A percentile compares a stretch with the other conserved stretches of the same genome.
Evolutionary conservation across 2,329 filamentous ascomycete genomes (phyloP).

Genomic region (Aspergillus sp.): DNA sequence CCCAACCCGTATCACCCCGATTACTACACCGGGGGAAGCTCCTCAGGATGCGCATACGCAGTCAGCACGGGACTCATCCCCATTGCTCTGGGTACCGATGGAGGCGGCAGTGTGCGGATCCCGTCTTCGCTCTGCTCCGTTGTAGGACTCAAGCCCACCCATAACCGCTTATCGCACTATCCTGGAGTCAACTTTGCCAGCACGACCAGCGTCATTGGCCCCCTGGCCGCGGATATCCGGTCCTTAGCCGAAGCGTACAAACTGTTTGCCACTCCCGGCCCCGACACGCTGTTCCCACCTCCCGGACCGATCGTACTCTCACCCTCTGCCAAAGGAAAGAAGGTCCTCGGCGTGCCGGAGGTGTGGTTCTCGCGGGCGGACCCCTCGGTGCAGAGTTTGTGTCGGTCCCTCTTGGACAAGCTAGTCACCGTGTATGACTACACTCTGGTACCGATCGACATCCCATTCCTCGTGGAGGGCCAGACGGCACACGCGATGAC

Average conservation of each 20-base stretch:
- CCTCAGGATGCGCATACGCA: constrained; percentile 67
- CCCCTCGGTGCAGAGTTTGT: constrained; percentile 57
- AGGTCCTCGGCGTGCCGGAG: constrained; percentile 64
- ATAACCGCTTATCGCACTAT: constrained; percentile 56
- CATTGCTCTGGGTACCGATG: constrained; percentile 56
- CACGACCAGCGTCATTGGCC: constrained; percentile 64
- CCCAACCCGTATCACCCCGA: constrained; percentile 68
- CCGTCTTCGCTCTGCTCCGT: constrained; percentile 69
- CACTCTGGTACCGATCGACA: constrained; percentile 42
- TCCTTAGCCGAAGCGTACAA: constrained; percentile 77
- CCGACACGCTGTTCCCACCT: constrained; percentile 53
- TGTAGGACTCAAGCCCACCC: constrained; percentile 69
- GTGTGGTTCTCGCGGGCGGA: constrained; percentile 66
- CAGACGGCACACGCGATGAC: constrained; percentile 72
- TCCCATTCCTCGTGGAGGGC: constrained; percentile 60
- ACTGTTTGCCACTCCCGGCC: constrained; percentile 67
- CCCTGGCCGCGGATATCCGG: constrained; percentile 67
- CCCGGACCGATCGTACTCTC: constrained; percentile 43
- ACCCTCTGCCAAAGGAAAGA: constrained; percentile 45
- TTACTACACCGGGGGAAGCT: constrained; percentile 75
- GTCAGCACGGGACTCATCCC: constrained; percentile 62
- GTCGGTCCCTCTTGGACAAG: constrained; percentile 57
- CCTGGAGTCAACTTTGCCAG: constrained; percentile 56
- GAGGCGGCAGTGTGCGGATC: constrained; percentile 67
- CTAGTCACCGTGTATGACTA: constrained; percentile 30